A percentile compares a stretch with the other conserved stretches of the same genome.
Evolutionary conservation across 495 filamentous ascomycete species (phyloP).

Genomic region (Trichoderma reesei): DNA sequence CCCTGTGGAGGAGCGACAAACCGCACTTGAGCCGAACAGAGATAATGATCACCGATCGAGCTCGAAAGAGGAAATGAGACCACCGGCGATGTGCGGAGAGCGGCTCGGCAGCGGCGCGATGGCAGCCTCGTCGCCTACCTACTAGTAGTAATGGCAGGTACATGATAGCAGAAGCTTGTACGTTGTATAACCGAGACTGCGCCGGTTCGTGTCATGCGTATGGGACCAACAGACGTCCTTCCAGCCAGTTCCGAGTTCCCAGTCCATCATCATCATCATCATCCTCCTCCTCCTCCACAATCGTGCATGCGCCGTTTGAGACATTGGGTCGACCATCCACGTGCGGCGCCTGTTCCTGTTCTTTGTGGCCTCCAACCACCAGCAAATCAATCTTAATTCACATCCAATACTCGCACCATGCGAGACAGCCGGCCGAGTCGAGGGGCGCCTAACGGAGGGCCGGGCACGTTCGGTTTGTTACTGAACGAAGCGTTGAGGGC

Average conservation of each 20-base stretch:
- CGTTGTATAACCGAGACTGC: conserved; percentile 4
- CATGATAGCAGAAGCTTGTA: not conserved
- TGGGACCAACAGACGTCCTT: not conserved
- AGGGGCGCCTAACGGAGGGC: not conserved
- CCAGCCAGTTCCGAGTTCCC: not conserved
- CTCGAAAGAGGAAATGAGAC: conserved; percentile 7
- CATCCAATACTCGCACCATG: not conserved
- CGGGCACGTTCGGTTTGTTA: not conserved
- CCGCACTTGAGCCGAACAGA: conserved; percentile 2
- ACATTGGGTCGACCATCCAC: not conserved
- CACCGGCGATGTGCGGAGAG: conserved; percentile 3
- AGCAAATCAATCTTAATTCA: too few relatives aligned
- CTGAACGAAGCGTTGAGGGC: not conserved
- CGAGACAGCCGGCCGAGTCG: not conserved
- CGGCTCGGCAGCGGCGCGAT: conserved; percentile 3
- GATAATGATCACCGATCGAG: conserved; percentile 13
- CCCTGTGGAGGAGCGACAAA: conserved; percentile 5
- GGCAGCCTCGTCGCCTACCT: not conserved
- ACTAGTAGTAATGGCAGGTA: not conserved
- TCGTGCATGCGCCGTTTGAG: not conserved
- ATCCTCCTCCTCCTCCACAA: too few relatives aligned
- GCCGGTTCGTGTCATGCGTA: conserved; percentile 1
- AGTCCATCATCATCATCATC: not conserved
- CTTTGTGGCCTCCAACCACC: not conserved
- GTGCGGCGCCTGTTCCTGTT: not conserved